Evolutionary conservation across 352 stramenopile species (phyloP), one percentile per base, ranked within the genome.

Genomic region (Bremia lactucae): DNA sequence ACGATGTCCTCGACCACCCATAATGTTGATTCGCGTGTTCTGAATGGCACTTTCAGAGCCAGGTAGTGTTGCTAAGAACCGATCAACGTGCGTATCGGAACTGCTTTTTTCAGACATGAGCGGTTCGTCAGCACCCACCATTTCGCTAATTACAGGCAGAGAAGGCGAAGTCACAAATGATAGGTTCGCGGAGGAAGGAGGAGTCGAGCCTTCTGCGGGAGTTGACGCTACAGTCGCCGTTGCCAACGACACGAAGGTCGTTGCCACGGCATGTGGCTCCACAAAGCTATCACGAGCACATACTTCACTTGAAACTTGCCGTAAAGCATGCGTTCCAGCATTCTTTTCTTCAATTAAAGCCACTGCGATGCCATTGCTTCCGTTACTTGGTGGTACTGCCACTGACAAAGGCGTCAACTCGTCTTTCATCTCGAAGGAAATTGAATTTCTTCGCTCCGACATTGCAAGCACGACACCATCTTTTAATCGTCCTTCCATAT

Each of bases 31-130:
- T 14, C 76, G 59, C 23, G 68, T 75, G 49, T 95, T 95, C 38
- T 87, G 87, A 31, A 96, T 96, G 31, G 87, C 88, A 29, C 68
- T 79, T 64, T 97, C 90, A 28, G 70, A 95, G 22, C 89, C 83
- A 29, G 83, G 87, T 63, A 97, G 82, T 16, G 65, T 77, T 52
- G 78, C 65, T 43, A 94, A 60, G 48, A 87, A 75, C 29, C 73
- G 54, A 65, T 93, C 73, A 59, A 88, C 69, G 28, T 82, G 57
- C 15, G 68, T 14, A 47, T 68, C 42, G 18, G 37, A 42, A 28
- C 24, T 61, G 23, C 58, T 54, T 24, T 62, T 67, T 14, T 71
- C 70, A 9, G 54, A 65, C 7, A 68, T 85, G 3, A 84, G 46
- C 1, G 75, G 75, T 22, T 83, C 72, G 46, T 85, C 72, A 2